Conservation (phyloP, 1,284 basidiomycete species). For the Sporisorium sorghi region DNA sequence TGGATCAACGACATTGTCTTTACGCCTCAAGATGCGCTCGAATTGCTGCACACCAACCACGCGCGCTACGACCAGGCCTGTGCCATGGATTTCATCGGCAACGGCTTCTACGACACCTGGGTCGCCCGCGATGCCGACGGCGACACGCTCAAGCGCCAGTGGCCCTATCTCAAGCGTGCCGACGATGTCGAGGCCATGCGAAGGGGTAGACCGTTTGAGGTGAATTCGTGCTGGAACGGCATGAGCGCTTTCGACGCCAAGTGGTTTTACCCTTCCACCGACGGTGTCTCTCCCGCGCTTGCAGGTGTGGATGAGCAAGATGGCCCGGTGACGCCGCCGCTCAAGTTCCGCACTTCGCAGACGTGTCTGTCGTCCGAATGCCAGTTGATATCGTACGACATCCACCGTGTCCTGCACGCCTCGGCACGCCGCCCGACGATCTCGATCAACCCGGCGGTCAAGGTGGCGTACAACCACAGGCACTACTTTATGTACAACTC, state of each 20-base stretch:
- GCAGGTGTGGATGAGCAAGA: slow-evolving; percentile 43
- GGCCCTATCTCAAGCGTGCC: slow-evolving; percentile 73
- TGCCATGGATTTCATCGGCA: slow-evolving; percentile 73
- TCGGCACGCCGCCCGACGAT: slow-evolving; percentile 68
- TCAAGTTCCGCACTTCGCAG: slow-evolving; percentile 72
- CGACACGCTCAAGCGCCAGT: slow-evolving; percentile 72
- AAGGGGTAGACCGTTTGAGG: slow-evolving; percentile 72
- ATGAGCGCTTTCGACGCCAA: slow-evolving; percentile 73
- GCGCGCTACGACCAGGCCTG: slow-evolving; percentile 75
- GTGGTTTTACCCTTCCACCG: slow-evolving; percentile 66
- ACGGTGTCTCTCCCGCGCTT: not conserved
- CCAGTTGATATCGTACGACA: slow-evolving; percentile 74
- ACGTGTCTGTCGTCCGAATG: slow-evolving; percentile 74
- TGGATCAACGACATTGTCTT: slow-evolving; percentile 62
- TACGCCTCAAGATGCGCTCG: slow-evolving; percentile 59
- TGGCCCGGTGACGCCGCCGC: slow-evolving; percentile 67
- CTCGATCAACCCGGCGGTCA: slow-evolving; percentile 71
- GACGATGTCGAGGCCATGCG: slow-evolving; percentile 67
- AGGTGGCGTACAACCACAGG: slow-evolving; percentile 52
- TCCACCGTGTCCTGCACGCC: slow-evolving; percentile 72
- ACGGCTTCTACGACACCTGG: slow-evolving; percentile 73
- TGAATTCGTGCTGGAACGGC: slow-evolving; percentile 76
- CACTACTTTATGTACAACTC: slow-evolving; percentile 48
- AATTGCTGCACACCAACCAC: slow-evolving; percentile 72
- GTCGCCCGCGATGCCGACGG: slow-evolving; percentile 45